Evolutionary conservation across 768 basidiomycete species (phyloP).

Genomic region (Auriscalpium microsporum): DNA sequence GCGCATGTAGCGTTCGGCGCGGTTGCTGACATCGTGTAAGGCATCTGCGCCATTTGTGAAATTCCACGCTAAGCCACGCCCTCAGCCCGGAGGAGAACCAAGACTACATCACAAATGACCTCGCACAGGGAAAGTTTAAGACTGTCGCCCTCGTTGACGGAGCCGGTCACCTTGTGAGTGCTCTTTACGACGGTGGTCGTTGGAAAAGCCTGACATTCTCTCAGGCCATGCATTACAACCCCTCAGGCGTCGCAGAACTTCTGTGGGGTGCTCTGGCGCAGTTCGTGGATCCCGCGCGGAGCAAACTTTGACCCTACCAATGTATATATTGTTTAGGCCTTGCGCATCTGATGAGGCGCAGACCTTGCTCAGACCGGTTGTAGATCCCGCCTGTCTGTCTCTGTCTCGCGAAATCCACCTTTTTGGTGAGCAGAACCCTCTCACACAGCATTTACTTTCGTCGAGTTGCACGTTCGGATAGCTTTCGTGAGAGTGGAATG

Average conservation of each 20-base stretch:
- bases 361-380: no score
- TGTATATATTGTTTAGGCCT: no score
- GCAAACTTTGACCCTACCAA: no score
- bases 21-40: slow-evolving; percentile 8
- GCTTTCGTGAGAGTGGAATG: no score
- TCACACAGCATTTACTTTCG: no score
- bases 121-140: slow-evolving; percentile 2
- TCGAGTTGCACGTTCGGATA: no score
- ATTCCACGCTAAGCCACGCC: background rate
- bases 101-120: background rate
- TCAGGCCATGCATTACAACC: background rate
- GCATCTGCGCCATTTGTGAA: background rate
- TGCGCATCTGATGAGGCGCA: no score
- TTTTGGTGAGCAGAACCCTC: no score
- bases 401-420: no score
- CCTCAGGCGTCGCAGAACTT: background rate
- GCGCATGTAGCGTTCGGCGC: slow-evolving; percentile 11
- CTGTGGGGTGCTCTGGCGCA: background rate
- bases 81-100: slow-evolving; percentile 7
- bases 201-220: background rate
- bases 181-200: background rate
- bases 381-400: no score
- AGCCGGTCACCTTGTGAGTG: slow-evolving; percentile 10
- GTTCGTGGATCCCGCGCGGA: no score
- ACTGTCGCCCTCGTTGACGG: slow-evolving; percentile 5